phyloP scores from a whole-genome alignment of 2,329 filamentous ascomycete genomes.

The Alternaria sp. region DNA sequence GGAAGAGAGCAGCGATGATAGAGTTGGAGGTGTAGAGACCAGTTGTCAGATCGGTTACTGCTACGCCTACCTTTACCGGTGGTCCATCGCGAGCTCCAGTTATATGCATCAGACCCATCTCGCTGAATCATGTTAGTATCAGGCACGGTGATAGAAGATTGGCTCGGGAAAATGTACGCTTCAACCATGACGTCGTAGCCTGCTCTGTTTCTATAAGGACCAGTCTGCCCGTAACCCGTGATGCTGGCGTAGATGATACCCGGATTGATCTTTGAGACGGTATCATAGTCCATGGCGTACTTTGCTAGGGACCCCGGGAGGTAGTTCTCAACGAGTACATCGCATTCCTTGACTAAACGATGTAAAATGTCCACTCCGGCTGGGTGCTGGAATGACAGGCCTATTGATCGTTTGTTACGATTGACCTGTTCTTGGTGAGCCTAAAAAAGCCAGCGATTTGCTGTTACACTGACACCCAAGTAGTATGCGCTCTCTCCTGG shows the following conservation, averaged over 20 bases:
- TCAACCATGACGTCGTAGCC: conserved; percentile 99
- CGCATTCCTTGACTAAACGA: conserved; percentile 81
- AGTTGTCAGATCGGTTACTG: conserved; percentile 94
- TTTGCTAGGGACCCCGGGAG: conserved; percentile 88
- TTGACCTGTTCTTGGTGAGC: conserved; percentile 70
- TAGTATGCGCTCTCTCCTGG: conserved; percentile 96
- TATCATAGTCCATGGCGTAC: conserved; percentile 88
- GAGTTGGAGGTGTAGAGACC: conserved; percentile 94
- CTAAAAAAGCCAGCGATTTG: not conserved
- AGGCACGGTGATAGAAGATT: not conserved
- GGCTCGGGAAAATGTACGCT: conserved; percentile 60
- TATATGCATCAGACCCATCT: conserved; percentile 98
- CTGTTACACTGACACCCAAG: conserved; percentile 69
- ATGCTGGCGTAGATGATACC: conserved; percentile 92
- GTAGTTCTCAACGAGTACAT: conserved; percentile 97
- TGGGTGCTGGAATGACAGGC: conserved; percentile 85
- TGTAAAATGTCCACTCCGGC: conserved; percentile 87
- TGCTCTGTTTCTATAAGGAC: conserved; percentile 84
- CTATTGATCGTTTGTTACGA: conserved; percentile 95
- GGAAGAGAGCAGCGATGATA: conserved; percentile 91
- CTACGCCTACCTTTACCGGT: conserved; percentile 96
- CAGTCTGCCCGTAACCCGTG: conserved; percentile 95
- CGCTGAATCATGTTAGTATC: conserved; percentile 54
- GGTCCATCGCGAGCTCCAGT: conserved; percentile 87
- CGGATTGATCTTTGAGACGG: conserved; percentile 82